Percentiles rank a stretch among this genome's conserved stretches.
Evolutionary conservation across 2,329 filamentous ascomycete species (phyloP).

Genomic region (Phaeoacremonium minimum): DNA sequence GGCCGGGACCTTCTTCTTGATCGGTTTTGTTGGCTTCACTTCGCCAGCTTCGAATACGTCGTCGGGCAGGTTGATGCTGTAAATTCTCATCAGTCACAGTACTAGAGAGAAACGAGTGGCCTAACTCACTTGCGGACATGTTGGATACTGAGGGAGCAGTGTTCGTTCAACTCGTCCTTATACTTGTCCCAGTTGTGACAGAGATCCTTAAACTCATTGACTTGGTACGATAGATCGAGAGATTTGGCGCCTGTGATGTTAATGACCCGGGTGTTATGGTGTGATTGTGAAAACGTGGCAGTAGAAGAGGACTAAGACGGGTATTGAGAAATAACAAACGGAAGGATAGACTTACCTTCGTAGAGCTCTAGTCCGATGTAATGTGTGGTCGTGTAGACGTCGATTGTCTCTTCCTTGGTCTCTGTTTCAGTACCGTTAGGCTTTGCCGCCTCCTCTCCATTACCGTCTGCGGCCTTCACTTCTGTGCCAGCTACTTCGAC

Average conservation of each 20-base stretch:
- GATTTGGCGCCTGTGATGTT: constrained; percentile 57
- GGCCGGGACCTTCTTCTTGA: constrained; percentile 45
- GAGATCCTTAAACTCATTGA: constrained; percentile 80
- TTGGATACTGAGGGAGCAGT: constrained; percentile 66
- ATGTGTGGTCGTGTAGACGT: constrained; percentile 84
- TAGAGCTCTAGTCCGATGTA: constrained; percentile 86
- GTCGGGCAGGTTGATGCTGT: constrained; percentile 78
- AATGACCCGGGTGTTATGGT: constrained; percentile 21
- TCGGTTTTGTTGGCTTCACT: constrained; percentile 55
- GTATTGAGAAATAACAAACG: constrained; percentile 5
- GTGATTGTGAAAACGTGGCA: too few species aligned
- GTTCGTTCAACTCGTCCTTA: constrained; percentile 36
- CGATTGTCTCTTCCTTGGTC: constrained; percentile 31
- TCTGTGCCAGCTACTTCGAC: too few species aligned
- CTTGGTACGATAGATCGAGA: constrained; percentile 75
- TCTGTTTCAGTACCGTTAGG: constrained; percentile 35
- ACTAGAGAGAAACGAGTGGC: not conserved
- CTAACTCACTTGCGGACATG: constrained; percentile 76
- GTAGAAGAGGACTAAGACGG: constrained; percentile 9
- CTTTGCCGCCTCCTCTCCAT: constrained; percentile 30
- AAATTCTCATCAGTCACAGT: constrained; percentile 11
- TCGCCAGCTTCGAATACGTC: constrained; percentile 87
- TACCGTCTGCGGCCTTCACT: constrained; percentile 42
- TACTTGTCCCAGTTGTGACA: constrained; percentile 75
- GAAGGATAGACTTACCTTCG: constrained; percentile 53